phyloP scores from a whole-genome alignment of 768 basidiomycete species.

The Calocera cornea region DNA sequence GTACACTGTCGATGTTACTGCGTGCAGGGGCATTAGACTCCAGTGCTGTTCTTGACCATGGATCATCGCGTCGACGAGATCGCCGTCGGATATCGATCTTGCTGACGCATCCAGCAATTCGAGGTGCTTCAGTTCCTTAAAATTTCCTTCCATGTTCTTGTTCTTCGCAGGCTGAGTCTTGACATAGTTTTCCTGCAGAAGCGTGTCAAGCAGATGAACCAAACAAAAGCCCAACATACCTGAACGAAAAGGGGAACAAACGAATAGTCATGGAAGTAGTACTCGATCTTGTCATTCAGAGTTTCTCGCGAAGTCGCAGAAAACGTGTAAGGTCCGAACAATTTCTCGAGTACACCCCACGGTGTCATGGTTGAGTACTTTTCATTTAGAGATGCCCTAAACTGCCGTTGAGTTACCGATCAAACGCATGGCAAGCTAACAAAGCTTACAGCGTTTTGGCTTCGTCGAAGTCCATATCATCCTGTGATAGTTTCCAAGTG shows the following conservation, averaged over 20 bases:
- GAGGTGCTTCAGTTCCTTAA: slow-evolving; percentile 55
- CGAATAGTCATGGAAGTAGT: slow-evolving; percentile 92
- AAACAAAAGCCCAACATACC: slow-evolving; percentile 30
- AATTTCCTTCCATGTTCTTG: slow-evolving; percentile 36
- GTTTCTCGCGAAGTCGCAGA: slow-evolving; percentile 67
- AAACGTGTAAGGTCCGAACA: slow-evolving; percentile 86
- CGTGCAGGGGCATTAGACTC: slow-evolving; percentile 88
- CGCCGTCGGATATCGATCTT: slow-evolving; percentile 86
- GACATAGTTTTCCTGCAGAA: slow-evolving; percentile 83
- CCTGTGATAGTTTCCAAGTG: slow-evolving; percentile 80
- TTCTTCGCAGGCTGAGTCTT: slow-evolving; percentile 56
- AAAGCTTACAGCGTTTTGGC: slow-evolving; percentile 70
- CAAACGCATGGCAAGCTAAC: neutral
- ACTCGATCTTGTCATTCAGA: slow-evolving; percentile 81
- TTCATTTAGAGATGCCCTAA: slow-evolving; percentile 76
- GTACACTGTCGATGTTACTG: slow-evolving; percentile 74
- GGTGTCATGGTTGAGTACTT: slow-evolving; percentile 85
- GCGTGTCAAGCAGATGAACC: neutral
- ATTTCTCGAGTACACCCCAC: slow-evolving; percentile 78
- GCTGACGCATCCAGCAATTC: slow-evolving; percentile 77
- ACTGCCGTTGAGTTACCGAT: neutral
- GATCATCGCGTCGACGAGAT: slow-evolving; percentile 83
- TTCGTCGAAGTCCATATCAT: slow-evolving; percentile 79
- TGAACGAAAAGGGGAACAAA: slow-evolving; percentile 93
- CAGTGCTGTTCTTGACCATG: slow-evolving; percentile 94